Evolutionary conservation across 2,329 filamentous ascomycete species (phyloP), one percentile per base, ranked within the genome.

Genomic region (Beauveria sp.): DNA sequence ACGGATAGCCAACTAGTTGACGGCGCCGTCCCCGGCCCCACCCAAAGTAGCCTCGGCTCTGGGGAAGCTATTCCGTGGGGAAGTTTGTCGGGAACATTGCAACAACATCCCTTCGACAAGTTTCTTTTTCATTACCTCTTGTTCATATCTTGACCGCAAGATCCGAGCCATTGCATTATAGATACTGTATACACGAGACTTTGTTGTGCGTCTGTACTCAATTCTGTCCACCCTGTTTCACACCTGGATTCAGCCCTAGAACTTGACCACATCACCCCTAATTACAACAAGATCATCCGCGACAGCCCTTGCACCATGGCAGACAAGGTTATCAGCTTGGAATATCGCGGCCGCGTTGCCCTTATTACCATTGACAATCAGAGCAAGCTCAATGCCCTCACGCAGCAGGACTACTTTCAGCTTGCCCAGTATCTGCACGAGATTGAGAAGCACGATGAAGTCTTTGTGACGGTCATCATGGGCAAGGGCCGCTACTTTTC

Each of bases 401-500:
- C 78, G 63, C 80, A 83, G 69, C 77, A 83, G 64, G 82, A 87
- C 57, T 98, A 97, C 79, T 96, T 89, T 73, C 82, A 86, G 34
- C 82, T 98, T 48, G 86, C 89, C 1, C 81, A 84, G 67, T 81
- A 85, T 54, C 77, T 99, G 72, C 84, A 88, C 62, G 88, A 96
- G 72, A 81, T 98, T 54, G 93, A 91, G 18, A 81, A 79, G 9
- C 87, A 87, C 65, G 86, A 93, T 64, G 90, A 96, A 66, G 86
- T 97, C 63, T 90, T 83, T 70, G 86, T 96, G 68, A 98, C 93
- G 3, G 80, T 98, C 12, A 71, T 98, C 3, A 90, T 91, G 0
- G 95, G 86, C 69, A 93, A 85, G 63, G 93, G 93, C n/a, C 82
- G 84, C 8, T 88, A 78, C 71, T 98, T 98, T 78, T 97, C 92